These are phyloP conservation scores for Durusdinium trenchii DNA, from an alignment of 73 alveolate species.

Conservation along the genomic window DNA sequence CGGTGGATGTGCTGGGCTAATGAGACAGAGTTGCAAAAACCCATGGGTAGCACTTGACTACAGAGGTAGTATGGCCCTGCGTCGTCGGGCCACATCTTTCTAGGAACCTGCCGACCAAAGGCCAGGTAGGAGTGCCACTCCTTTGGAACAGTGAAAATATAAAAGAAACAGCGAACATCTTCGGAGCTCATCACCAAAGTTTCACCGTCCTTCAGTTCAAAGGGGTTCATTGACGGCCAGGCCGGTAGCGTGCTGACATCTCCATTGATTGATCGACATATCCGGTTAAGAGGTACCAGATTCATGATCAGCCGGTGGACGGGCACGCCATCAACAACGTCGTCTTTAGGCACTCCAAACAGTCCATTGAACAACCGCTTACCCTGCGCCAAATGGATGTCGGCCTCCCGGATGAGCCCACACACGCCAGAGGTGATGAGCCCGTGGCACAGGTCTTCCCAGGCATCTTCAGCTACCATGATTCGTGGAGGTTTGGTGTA, in stretches of 20 bases:
- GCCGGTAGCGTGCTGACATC: neutral
- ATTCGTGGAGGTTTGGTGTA: too few relatives aligned
- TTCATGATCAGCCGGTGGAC: constrained; percentile 9
- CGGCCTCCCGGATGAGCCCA: too few relatives aligned
- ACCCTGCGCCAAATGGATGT: too few relatives aligned
- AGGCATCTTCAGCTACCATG: too few relatives aligned
- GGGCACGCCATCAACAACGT: neutral
- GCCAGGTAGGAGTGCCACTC: neutral
- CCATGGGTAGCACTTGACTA: neutral
- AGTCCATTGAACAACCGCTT: too few relatives aligned
- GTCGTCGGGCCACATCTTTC: neutral
- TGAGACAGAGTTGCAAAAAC: neutral
- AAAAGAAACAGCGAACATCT: neutral
- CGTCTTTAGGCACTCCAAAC: too few relatives aligned
- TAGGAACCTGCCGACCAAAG: neutral
- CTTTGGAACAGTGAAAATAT: neutral
- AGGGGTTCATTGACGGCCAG: neutral
- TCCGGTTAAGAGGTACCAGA: neutral
- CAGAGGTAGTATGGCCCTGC: neutral
- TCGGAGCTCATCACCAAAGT: neutral
- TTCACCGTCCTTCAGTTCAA: neutral
- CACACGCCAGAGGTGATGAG: too few relatives aligned
- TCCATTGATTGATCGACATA: neutral
- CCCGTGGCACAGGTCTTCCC: too few relatives aligned
- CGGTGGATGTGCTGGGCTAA: neutral